Conservation (phyloP, 306 rosid species). For the Benincasa hispida region DNA sequence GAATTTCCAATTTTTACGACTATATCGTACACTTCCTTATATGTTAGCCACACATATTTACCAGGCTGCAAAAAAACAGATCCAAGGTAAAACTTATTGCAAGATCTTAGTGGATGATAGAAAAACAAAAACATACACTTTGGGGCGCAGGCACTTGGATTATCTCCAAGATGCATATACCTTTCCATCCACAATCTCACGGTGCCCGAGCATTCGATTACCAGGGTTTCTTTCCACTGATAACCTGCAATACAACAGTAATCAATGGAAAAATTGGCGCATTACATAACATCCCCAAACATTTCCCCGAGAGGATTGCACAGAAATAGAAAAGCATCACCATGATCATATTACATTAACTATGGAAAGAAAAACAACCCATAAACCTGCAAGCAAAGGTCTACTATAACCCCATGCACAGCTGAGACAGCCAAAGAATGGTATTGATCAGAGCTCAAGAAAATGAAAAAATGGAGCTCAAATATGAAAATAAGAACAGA, state of each 20-base stretch:
- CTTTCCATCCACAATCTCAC: conserved; percentile 67
- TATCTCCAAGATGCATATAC: conserved; percentile 19
- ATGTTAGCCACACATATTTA: conserved; percentile 67
- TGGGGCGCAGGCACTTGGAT: neutral
- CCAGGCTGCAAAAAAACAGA: conserved; percentile 41
- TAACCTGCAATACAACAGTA: conserved; percentile 28
- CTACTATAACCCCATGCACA: neutral
- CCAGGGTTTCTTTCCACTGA: conserved; percentile 60
- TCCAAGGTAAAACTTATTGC: conserved; percentile 7
- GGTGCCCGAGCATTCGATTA: conserved; percentile 68
- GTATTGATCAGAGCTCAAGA: neutral
- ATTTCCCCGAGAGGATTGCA: neutral
- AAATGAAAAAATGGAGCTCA: neutral
- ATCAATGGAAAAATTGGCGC: neutral
- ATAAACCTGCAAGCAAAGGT: neutral
- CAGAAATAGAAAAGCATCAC: neutral
- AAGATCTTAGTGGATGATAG: neutral
- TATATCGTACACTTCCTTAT: conserved; percentile 53
- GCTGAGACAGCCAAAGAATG: neutral
- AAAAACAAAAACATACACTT: neutral
- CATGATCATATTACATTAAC: neutral
- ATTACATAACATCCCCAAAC: neutral
- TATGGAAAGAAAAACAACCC: neutral
- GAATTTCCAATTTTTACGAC: conserved; percentile 77
- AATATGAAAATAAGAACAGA: neutral